phyloP scores from a whole-genome alignment of 306 rosid species.

The Lotus japonicus region DNA sequence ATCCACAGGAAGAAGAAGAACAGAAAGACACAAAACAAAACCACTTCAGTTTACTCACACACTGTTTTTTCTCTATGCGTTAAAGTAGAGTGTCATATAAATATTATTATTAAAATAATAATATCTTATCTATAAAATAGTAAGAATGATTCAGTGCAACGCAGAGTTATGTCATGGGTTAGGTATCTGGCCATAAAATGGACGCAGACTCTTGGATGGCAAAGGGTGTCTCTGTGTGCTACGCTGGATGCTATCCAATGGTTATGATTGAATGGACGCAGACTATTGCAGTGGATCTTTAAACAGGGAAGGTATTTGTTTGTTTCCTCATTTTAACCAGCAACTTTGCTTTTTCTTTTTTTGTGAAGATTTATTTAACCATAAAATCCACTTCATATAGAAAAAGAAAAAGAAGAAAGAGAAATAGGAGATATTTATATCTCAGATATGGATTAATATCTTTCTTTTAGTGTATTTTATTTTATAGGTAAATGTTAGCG shows the following conservation, averaged over 20 bases:
- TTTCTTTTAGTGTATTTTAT: no score
- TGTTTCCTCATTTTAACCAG: constrained; percentile 1
- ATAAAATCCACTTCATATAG: no score
- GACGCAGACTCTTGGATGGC: not conserved
- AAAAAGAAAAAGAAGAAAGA: no score
- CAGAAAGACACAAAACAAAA: not conserved
- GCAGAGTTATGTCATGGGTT: not conserved
- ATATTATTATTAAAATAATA: not conserved
- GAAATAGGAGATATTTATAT: no score
- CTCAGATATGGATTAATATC: not conserved
- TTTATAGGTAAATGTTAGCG: no score
- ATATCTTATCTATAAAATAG: not conserved
- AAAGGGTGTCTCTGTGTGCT: not conserved
- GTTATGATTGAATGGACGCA: not conserved
- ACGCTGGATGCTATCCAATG: not conserved
- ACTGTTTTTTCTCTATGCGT: not conserved
- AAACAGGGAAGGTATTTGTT: not conserved
- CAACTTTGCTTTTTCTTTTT: constrained; percentile 16
- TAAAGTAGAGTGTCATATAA: not conserved
- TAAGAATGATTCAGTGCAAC: constrained; percentile 7
- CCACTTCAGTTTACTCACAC: not conserved
- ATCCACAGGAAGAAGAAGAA: not conserved
- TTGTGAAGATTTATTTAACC: not conserved
- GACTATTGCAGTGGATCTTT: not conserved
- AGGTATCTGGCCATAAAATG: constrained; percentile 14